Conservation (phyloP, 129 eudicot genomes). For the Centrapalus pauciflorus region DNA sequence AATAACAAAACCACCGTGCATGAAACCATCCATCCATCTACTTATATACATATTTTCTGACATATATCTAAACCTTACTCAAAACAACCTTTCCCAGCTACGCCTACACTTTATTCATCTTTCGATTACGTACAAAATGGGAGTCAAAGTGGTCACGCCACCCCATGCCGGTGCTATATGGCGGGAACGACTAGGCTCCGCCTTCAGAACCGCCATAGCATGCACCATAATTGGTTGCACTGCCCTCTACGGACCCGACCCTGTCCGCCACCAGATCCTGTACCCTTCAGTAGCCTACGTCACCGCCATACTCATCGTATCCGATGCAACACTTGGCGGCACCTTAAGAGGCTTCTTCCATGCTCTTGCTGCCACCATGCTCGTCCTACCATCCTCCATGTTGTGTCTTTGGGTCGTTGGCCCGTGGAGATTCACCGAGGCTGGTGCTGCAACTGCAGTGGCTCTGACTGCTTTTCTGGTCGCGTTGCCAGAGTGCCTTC, state of each 20-base stretch:
- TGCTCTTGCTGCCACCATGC: conserved; percentile 46
- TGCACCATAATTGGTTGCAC: conserved; percentile 67
- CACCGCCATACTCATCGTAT: conserved; percentile 54
- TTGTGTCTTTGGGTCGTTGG: conserved; percentile 39
- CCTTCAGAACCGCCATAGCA: conserved; percentile 59
- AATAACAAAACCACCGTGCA: conserved; percentile 31
- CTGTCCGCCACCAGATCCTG: conserved; percentile 25
- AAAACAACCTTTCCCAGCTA: no score
- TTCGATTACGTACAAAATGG: conserved; percentile 6
- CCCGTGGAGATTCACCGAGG: conserved; percentile 26
- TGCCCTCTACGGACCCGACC: conserved; percentile 61
- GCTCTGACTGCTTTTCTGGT: conserved; percentile 45
- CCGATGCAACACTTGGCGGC: conserved; percentile 62
- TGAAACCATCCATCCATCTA: background rate
- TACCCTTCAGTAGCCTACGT: conserved; percentile 66
- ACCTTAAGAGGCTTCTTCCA: conserved; percentile 51
- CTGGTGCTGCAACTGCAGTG: conserved; percentile 44
- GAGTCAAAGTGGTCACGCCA: conserved; percentile 17
- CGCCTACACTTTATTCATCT: no score
- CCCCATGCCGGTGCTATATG: conserved; percentile 44
- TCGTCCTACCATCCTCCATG: conserved; percentile 54
- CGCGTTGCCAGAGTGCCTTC: conserved; percentile 48
- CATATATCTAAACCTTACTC: conserved; percentile 3
- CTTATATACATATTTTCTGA: conserved; percentile 11
- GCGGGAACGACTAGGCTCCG: conserved; percentile 59